Evolutionary conservation across 768 basidiomycete genomes (phyloP).

Genomic region (Agrocybe chaxingu): DNA sequence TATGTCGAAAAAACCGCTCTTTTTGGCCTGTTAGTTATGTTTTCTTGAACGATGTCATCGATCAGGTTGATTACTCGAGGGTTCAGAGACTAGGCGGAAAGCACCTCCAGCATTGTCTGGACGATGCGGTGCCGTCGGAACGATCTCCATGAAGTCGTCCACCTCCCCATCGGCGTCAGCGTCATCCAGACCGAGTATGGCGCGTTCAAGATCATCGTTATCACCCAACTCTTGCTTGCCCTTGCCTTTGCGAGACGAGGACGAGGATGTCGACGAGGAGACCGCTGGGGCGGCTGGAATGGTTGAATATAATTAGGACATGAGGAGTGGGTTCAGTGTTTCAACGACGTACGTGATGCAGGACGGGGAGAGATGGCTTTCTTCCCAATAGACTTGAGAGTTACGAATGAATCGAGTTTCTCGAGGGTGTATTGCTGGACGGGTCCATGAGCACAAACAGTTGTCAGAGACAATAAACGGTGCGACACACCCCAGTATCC

Average conservation of each 20-base stretch:
- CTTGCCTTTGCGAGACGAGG: constrained; percentile 14
- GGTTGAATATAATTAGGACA: constrained; percentile 6
- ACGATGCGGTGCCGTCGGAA: constrained; percentile 7
- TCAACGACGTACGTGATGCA: constrained; percentile 30
- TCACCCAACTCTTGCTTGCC: constrained; percentile 12
- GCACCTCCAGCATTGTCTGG: too few species aligned
- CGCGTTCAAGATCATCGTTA: constrained; percentile 1
- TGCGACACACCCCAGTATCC: constrained; percentile 54
- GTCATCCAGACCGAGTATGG: constrained; percentile 17
- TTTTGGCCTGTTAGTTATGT: too few species aligned
- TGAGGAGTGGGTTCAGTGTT: not conserved
- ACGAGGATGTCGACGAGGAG: constrained; percentile 6
- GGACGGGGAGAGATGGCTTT: constrained; percentile 21
- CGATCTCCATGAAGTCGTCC: constrained; percentile 37
- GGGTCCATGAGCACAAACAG: constrained; percentile 9
- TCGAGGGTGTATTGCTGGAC: constrained; percentile 67
- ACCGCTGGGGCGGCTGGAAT: constrained; percentile 7
- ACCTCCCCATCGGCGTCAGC: constrained; percentile 32
- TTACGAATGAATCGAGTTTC: constrained; percentile 66
- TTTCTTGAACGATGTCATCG: too few species aligned
- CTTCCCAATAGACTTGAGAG: constrained; percentile 52
- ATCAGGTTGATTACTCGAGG: too few species aligned
- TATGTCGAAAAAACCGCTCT: too few species aligned
- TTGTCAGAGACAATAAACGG: not conserved
- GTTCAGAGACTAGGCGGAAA: too few species aligned